phyloP scores from a whole-genome alignment of 1,139 yeast genomes.

The Taphrina sp. region DNA sequence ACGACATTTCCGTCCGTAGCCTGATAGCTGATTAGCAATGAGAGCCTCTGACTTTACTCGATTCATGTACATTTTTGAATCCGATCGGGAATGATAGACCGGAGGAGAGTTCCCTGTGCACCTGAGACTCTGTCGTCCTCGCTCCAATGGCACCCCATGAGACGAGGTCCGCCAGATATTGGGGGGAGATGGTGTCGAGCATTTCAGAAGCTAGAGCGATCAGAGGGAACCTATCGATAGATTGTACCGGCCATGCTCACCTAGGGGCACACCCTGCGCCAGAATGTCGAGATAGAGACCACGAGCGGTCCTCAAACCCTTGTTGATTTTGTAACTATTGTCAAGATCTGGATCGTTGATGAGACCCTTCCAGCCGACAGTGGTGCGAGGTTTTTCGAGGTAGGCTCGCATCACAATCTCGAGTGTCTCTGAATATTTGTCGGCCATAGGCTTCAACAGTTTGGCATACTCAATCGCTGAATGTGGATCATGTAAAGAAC shows the following conservation, averaged over 20 bases:
- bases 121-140: slow-evolving; percentile 96
- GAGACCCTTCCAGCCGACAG: slow-evolving; percentile 98
- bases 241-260: too few relatives aligned
- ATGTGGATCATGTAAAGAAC: slow-evolving; percentile 88
- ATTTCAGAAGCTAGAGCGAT: slow-evolving; percentile 95
- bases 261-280: slow-evolving; percentile 46
- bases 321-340: slow-evolving; percentile 88
- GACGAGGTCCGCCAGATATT: slow-evolving; percentile 83
- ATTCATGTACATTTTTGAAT: slow-evolving; percentile 67
- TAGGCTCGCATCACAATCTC: slow-evolving; percentile 94
- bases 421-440: slow-evolving; percentile 69
- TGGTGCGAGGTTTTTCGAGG: slow-evolving; percentile 96
- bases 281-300: slow-evolving; percentile 83
- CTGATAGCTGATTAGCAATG: background rate
- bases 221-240: slow-evolving; percentile 50
- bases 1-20: slow-evolving; percentile 85
- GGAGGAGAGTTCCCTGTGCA: slow-evolving; percentile 94
- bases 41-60: too few relatives aligned
- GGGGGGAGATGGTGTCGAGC: slow-evolving; percentile 99
- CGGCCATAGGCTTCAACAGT: slow-evolving; percentile 63
- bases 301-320: slow-evolving; percentile 86
- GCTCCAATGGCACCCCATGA: slow-evolving; percentile 99
- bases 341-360: slow-evolving; percentile 96
- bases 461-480: slow-evolving; percentile 87
- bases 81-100: slow-evolving; percentile 98